Evolutionary conservation across 441 rosid species (phyloP).

Genomic region (Euphorbia corollata): DNA sequence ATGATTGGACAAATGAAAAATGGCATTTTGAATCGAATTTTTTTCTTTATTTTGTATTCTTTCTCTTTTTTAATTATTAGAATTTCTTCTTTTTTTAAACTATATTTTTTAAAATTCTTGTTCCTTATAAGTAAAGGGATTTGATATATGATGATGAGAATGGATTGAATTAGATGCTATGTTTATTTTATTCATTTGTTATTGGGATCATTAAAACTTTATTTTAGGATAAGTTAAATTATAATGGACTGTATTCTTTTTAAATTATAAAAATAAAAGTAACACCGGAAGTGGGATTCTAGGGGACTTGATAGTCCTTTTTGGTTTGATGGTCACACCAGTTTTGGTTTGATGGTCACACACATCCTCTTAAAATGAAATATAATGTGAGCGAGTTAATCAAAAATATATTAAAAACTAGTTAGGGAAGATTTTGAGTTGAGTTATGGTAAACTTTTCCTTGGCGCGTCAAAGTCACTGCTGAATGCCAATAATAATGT

Average conservation of each 20-base stretch:
- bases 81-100: not conserved
- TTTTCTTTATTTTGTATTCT: conserved; percentile 5
- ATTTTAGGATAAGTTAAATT: conserved; percentile 8
- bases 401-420: no score
- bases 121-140: conserved; percentile 20
- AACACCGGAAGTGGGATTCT: conserved; percentile 17
- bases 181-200: not conserved
- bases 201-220: not conserved
- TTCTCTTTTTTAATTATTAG: not conserved
- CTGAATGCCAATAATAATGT: not conserved
- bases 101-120: not conserved
- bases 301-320: conserved; percentile 23
- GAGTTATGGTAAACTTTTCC: conserved; percentile 1
- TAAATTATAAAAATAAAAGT: not conserved
- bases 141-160: conserved; percentile 15
- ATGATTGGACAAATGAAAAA: conserved; percentile 41
- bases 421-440: conserved; percentile 14
- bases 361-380: not conserved
- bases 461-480: conserved; percentile 24
- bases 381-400: no score
- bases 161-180: conserved; percentile 14
- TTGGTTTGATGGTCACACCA: no score
- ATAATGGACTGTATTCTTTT: conserved; percentile 10
- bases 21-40: conserved; percentile 40
- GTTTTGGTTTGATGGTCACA: no score